These are phyloP conservation scores for Oehlia diaphana DNA, from an alignment of 192 early-diverging fungal species.

Conservation along the genomic window DNA sequence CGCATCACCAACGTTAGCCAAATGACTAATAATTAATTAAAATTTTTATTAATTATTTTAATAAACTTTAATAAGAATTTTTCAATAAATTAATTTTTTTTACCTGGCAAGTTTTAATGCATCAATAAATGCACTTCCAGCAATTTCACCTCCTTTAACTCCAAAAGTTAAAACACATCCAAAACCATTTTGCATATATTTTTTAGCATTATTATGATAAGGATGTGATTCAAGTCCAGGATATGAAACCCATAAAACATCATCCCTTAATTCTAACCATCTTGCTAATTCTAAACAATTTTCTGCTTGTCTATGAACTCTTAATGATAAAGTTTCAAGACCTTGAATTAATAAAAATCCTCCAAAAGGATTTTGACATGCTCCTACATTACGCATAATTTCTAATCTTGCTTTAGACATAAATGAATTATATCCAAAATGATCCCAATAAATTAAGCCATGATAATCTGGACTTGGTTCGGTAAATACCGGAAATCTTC, in stretches of 20 bases:
- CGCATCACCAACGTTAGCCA: conserved; percentile 93
- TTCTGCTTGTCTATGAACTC: conserved; percentile 81
- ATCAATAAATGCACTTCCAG: conserved; percentile 74
- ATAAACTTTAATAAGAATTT: too few species aligned
- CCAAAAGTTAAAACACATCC: conserved; percentile 86
- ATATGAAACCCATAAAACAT: conserved; percentile 90
- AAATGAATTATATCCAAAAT: conserved; percentile 80
- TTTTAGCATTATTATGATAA: conserved; percentile 75
- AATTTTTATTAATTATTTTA: too few species aligned
- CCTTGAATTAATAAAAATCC: conserved; percentile 87
- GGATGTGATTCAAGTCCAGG: conserved; percentile 81
- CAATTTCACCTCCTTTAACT: conserved; percentile 54
- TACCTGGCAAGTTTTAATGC: conserved; percentile 73
- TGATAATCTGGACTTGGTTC: conserved; percentile 85
- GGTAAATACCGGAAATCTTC: conserved; percentile 85
- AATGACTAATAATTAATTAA: conserved; percentile 41
- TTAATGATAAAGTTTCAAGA: conserved; percentile 86
- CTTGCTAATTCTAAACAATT: conserved; percentile 79
- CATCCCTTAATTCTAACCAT: conserved; percentile 68
- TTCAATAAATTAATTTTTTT: too few species aligned
- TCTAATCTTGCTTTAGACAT: conserved; percentile 81
- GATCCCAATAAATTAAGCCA: conserved; percentile 84
- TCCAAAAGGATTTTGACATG: conserved; percentile 85
- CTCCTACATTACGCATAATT: conserved; percentile 81
- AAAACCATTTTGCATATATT: conserved; percentile 81